These are phyloP conservation scores for Ogataea corticis DNA, from an alignment of 805 yeast species.

Conservation along the genomic window DNA sequence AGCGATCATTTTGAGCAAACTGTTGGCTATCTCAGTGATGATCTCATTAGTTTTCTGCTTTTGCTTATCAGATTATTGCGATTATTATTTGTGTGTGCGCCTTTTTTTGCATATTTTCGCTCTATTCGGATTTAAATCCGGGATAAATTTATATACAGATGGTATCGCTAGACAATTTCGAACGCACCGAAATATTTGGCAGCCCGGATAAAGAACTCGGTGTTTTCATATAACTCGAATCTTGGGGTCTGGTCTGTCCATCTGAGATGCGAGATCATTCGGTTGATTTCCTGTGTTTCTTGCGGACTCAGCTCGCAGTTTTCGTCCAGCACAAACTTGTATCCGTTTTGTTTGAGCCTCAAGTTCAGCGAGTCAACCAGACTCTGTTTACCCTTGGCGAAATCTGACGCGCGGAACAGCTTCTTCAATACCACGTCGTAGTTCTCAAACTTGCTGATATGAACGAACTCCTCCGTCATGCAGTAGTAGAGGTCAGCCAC, in stretches of 20 bases:
- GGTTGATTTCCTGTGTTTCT: constrained; percentile 6
- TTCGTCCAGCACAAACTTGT: constrained; percentile 2
- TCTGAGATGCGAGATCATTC: constrained; percentile 3
- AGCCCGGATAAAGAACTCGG: constrained; percentile 9
- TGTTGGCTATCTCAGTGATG: too few relatives aligned
- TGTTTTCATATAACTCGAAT: constrained; percentile 7
- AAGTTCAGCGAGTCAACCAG: constrained; percentile 1
- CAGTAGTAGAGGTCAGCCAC: constrained; percentile 2
- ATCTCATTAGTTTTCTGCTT: background rate
- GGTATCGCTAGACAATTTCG: background rate
- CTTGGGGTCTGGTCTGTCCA: constrained; percentile 4
- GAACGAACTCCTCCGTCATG: background rate
- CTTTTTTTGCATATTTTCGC: background rate
- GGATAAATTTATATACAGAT: background rate
- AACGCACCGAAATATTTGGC: constrained; percentile 8
- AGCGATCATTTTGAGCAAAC: background rate
- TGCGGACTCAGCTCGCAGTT: constrained; percentile 1
- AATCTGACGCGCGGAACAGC: constrained; percentile 7
- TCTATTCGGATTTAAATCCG: background rate
- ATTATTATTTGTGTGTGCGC: too few relatives aligned
- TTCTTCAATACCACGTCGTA: constrained; percentile 9
- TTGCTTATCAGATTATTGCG: background rate
- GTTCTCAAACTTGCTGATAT: background rate
- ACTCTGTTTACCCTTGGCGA: background rate
- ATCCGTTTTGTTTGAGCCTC: constrained; percentile 4